A percentile compares a stretch with the other conserved stretches of the same genome.
Conservation (phyloP, 2,329 filamentous ascomycete genomes). For the Claviceps arundinis region DNA sequence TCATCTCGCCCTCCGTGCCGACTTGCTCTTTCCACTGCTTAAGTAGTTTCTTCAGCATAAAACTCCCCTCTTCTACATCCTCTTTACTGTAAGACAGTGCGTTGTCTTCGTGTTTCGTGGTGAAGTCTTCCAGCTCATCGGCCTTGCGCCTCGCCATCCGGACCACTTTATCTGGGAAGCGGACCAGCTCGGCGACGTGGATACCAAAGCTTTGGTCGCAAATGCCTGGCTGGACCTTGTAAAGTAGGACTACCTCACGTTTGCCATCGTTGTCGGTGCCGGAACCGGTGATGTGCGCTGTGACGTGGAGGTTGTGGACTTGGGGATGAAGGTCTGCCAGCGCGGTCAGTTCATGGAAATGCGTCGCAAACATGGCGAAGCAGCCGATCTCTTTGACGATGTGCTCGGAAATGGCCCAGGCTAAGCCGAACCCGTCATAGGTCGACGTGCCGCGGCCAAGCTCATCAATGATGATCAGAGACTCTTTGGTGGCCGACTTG, state of each 20-base stretch:
- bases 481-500: slow-evolving; percentile 89
- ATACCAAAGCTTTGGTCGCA: slow-evolving; percentile 98
- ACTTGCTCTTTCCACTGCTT: slow-evolving; percentile 75
- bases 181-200: slow-evolving; percentile 90
- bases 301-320: slow-evolving; percentile 88
- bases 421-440: slow-evolving; percentile 96
- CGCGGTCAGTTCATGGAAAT: slow-evolving; percentile 95
- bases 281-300: slow-evolving; percentile 68
- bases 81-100: slow-evolving; percentile 57
- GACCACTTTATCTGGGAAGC: slow-evolving; percentile 93
- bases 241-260: slow-evolving; percentile 84
- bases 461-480: slow-evolving; percentile 96
- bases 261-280: slow-evolving; percentile 32
- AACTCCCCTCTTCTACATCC: slow-evolving; percentile 81
- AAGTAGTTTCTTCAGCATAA: slow-evolving; percentile 70
- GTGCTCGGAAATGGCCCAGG: slow-evolving; percentile 97
- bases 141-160: slow-evolving; percentile 99
- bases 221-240: slow-evolving; percentile 90
- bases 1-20: slow-evolving; percentile 41
- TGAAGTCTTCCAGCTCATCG: slow-evolving; percentile 94
- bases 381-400: slow-evolving; percentile 92
- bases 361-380: slow-evolving; percentile 89
- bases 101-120: slow-evolving; percentile 55
- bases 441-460: slow-evolving; percentile 92
- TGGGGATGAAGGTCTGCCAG: slow-evolving; percentile 76